These are phyloP conservation scores for Annulohypoxylon truncatum DNA, from an alignment of 2,329 filamentous ascomycete genomes.

Conservation along the genomic window DNA sequence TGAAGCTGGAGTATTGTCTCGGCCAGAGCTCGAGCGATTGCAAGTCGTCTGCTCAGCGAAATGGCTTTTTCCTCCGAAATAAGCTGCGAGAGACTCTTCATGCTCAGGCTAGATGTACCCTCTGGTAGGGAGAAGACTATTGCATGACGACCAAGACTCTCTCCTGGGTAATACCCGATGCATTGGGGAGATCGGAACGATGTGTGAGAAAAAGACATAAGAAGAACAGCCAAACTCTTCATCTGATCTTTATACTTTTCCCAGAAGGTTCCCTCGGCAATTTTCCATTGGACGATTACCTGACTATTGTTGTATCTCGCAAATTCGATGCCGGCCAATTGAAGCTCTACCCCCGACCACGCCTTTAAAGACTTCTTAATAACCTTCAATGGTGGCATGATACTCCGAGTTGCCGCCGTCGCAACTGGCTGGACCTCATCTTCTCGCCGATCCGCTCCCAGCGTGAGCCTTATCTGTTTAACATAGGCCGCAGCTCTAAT, in stretches of 20 bases:
- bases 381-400: background rate
- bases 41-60: background rate
- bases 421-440: background rate
- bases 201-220: background rate
- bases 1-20: background rate
- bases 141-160: background rate
- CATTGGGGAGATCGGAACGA: background rate
- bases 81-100: background rate
- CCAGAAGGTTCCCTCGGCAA: background rate
- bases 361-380: background rate
- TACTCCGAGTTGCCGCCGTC: background rate
- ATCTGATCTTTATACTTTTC: background rate
- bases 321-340: background rate
- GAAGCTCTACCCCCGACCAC: background rate
- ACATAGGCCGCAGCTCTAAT: slow-evolving; percentile 1
- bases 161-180: background rate
- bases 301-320: background rate
- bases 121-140: background rate
- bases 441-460: background rate
- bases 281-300: background rate
- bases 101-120: background rate
- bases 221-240: background rate
- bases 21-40: background rate
- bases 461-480: background rate
- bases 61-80: background rate